phyloP scores from a whole-genome alignment of 2,329 filamentous ascomycete genomes.

The Venturia asperata region DNA sequence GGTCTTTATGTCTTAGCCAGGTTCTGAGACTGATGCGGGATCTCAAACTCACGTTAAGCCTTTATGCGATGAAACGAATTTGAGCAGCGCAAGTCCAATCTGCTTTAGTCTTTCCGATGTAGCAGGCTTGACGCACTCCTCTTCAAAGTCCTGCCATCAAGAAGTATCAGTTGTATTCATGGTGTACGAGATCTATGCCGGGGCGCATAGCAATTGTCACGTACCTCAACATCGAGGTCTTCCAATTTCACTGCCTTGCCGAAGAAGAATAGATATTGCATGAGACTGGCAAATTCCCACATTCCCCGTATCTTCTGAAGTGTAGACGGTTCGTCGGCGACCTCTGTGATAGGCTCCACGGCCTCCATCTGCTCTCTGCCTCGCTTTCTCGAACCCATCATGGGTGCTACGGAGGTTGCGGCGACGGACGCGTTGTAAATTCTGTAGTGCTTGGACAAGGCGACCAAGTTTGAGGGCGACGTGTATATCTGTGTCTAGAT shows the following conservation, averaged over 20 bases:
- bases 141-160: constrained; percentile 68
- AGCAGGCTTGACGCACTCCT: constrained; percentile 71
- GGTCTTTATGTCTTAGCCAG: constrained; percentile 44
- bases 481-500: constrained; percentile 9
- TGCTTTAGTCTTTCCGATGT: constrained; percentile 67
- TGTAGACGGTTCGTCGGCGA: constrained; percentile 23
- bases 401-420: constrained; percentile 21
- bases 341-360: constrained; percentile 38
- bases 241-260: constrained; percentile 84
- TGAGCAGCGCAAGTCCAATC: constrained; percentile 79
- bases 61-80: constrained; percentile 88
- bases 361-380: constrained; percentile 47
- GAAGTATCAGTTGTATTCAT: constrained; percentile 5
- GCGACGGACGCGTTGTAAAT: constrained; percentile 6
- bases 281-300: constrained; percentile 93
- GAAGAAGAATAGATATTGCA: constrained; percentile 90
- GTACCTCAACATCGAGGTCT: constrained; percentile 82
- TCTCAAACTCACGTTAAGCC: constrained; percentile 67
- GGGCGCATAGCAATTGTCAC: constrained; percentile 22
- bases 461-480: background rate
- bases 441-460: background rate
- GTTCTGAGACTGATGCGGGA: background rate
- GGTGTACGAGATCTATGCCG: background rate
- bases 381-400: constrained; percentile 49
- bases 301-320: constrained; percentile 71